These are phyloP conservation scores for Carallia pectinifolia DNA, from an alignment of 345 rosid species.

Conservation along the genomic window DNA sequence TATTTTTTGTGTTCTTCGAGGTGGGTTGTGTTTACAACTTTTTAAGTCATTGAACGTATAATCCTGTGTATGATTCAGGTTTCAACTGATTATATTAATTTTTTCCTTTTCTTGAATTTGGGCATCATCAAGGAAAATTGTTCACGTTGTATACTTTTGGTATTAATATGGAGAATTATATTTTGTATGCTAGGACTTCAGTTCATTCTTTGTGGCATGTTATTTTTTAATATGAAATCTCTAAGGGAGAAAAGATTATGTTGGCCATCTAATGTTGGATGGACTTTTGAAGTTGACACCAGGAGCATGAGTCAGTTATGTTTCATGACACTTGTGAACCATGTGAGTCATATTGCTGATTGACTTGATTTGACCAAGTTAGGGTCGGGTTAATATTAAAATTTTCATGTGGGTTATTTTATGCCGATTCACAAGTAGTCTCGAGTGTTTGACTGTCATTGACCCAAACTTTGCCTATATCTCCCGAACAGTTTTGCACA, in stretches of 20 bases:
- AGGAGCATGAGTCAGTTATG: conserved; percentile 32
- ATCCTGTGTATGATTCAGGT: conserved; percentile 2
- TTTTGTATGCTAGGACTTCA: neutral
- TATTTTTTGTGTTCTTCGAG: conserved; percentile 35
- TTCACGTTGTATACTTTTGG: neutral
- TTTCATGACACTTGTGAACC: conserved; percentile 27
- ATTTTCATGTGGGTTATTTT: conserved; percentile 19
- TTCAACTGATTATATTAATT: conserved; percentile 11
- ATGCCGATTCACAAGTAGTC: neutral
- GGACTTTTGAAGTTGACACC: conserved; percentile 29
- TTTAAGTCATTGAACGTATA: conserved; percentile 4
- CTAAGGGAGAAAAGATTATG: conserved; percentile 9
- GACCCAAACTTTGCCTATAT: too few species aligned
- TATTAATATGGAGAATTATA: neutral
- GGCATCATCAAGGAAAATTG: neutral
- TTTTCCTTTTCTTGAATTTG: neutral
- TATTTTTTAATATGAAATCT: neutral
- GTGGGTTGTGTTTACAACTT: conserved; percentile 41
- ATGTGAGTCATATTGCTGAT: conserved; percentile 31
- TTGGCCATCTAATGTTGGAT: conserved; percentile 25
- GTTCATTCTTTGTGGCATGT: neutral
- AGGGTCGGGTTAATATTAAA: conserved; percentile 31
- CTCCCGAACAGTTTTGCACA: neutral
- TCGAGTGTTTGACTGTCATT: too few species aligned
- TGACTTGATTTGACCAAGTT: conserved; percentile 38